Evolutionary conservation across 73 alveolate genomes (phyloP).

Genomic region (Tetrahymena elliotti): DNA sequence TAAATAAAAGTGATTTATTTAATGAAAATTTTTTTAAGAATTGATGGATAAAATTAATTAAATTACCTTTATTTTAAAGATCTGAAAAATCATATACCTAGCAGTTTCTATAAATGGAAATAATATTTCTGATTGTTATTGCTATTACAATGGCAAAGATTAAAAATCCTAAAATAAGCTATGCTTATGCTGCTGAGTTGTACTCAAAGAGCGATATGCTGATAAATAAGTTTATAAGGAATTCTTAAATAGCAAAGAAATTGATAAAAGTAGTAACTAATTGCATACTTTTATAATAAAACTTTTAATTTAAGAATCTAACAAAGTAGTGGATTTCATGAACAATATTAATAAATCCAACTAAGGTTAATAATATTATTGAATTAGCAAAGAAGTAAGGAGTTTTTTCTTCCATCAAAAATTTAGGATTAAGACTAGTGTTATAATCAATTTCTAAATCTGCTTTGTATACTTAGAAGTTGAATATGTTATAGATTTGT

Average conservation of each 20-base stretch:
- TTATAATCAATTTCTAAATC: background rate
- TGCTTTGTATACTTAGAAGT: background rate
- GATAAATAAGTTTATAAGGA: background rate
- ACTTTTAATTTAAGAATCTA: background rate
- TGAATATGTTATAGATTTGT: background rate
- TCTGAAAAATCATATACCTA: background rate
- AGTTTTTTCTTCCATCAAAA: background rate
- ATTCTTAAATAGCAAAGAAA: background rate
- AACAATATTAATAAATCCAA: background rate
- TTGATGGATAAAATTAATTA: no score
- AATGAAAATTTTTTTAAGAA: no score
- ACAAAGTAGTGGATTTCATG: background rate
- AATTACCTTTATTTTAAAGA: background rate
- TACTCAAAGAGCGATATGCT: background rate
- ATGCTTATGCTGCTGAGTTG: background rate
- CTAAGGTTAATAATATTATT: background rate
- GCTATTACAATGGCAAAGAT: background rate
- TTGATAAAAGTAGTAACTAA: background rate
- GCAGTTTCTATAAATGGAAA: background rate
- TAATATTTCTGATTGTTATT: background rate
- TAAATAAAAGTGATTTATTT: no score
- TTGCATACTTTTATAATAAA: background rate
- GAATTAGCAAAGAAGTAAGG: background rate
- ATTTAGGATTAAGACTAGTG: background rate
- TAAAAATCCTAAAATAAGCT: background rate